Evolutionary conservation across 192 early-diverging fungal genomes (phyloP), one percentile per base, ranked within the genome.

Genomic region (Piromyces sp.): DNA sequence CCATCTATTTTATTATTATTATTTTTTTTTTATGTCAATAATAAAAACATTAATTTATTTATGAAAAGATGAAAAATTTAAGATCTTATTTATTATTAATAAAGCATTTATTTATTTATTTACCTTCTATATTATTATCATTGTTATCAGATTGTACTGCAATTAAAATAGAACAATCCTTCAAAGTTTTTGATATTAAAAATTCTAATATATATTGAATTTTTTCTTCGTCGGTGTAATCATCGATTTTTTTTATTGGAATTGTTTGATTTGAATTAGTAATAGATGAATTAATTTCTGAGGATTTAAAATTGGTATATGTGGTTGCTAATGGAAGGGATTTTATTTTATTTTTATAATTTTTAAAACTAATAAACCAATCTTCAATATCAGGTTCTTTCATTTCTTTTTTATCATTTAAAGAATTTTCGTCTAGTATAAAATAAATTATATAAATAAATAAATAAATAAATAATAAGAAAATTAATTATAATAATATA

Each of bases 111-210:
- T 80, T 30, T 31, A 81, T 33, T 30, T n/a, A 15, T 29, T 19
- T 38, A 38, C 79, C 80, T 79, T 33, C 9, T 6, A 29, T 19
- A 29, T 7, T 30, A 79, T 82, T 85, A 78, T 79, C 30, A 9
- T 84, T 12, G 13, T 86, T 68, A 0, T 79, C 37, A 78, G 81
- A 58, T 33, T 30, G 38, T 12, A 51, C 81, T 3, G 90, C 84
- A 79, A 94, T 87, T 40, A 95, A 84, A 29, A 93, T 86, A 22
- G 94, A 95, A 30, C 92, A 89, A 84, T 94, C 94, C 83, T 95
- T 95, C 33, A 95, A 86, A 19, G 94, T 94, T 16, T 87, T 87
- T 0, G 94, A 91, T 7, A 95, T 31, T 58, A 94, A 83, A 83
- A 91, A 94, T 84, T 94, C 91, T 78, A 88, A 83, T 0, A 94